Conservation (phyloP, 2,329 filamentous ascomycete genomes). For the Fusarium papillatum region DNA sequence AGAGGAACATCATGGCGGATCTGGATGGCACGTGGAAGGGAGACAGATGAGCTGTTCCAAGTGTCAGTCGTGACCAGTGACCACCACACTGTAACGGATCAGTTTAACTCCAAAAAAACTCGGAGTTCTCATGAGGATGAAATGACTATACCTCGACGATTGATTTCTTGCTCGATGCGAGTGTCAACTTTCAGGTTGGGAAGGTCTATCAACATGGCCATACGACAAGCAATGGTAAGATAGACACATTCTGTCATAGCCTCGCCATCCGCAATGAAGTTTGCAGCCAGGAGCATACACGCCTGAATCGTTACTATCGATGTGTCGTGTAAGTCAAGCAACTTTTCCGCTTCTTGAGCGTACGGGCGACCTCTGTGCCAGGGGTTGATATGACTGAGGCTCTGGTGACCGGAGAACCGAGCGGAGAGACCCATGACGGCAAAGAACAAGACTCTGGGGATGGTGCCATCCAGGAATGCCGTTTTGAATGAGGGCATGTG, state of each 20-base stretch:
- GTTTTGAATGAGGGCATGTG: constrained; percentile 7
- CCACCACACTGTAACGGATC: constrained; percentile 2
- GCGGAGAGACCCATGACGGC: neutral
- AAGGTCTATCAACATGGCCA: constrained; percentile 12
- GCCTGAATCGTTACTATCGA: constrained; percentile 9
- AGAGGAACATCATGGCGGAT: neutral
- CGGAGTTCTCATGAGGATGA: too few relatives aligned
- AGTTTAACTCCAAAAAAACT: too few relatives aligned
- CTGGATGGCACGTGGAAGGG: constrained; percentile 1
- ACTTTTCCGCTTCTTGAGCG: constrained; percentile 2
- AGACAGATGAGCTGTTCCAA: constrained; percentile 13
- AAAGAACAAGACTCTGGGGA: neutral
- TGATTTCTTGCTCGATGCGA: constrained; percentile 3
- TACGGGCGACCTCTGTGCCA: constrained; percentile 15
- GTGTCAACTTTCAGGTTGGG: neutral
- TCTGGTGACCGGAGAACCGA: neutral
- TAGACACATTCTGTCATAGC: constrained; percentile 9
- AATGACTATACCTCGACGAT: neutral
- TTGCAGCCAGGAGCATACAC: constrained; percentile 11
- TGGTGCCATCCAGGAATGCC: neutral
- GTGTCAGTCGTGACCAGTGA: constrained; percentile 19
- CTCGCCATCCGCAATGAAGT: constrained; percentile 8
- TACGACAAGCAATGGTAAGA: constrained; percentile 2
- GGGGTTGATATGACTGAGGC: neutral
- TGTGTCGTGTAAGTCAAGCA: constrained; percentile 9